phyloP scores from a whole-genome alignment of 768 basidiomycete species.

The Xerocomus potaroensis region DNA sequence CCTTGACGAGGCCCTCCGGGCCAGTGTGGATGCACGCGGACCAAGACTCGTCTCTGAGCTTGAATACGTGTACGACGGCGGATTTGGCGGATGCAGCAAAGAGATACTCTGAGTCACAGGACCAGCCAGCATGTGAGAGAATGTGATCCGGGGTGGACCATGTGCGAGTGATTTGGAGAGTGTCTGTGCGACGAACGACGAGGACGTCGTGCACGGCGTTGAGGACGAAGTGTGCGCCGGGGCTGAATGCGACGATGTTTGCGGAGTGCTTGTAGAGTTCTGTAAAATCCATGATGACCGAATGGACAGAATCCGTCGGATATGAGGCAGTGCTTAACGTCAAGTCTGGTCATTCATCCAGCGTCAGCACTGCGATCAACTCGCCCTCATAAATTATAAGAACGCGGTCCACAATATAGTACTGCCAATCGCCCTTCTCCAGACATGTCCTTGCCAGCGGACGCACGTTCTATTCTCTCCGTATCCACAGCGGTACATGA shows the following conservation, averaged over 20 bases:
- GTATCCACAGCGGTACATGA: constrained; percentile 8
- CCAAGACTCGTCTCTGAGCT: constrained; percentile 77
- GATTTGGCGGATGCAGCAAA: constrained; percentile 72
- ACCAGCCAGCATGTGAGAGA: constrained; percentile 82
- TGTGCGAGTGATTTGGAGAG: constrained; percentile 76
- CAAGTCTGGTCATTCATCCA: constrained; percentile 4
- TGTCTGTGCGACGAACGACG: constrained; percentile 79
- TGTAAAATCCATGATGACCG: constrained; percentile 72
- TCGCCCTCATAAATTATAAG: constrained; percentile 11
- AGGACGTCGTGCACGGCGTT: constrained; percentile 75
- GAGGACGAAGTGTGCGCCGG: constrained; percentile 82
- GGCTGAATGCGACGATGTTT: constrained; percentile 75
- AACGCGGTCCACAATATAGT: not conserved
- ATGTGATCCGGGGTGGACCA: constrained; percentile 56
- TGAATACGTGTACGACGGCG: constrained; percentile 72
- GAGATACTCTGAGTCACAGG: constrained; percentile 83
- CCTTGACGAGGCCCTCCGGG: constrained; percentile 78
- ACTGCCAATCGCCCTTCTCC: not conserved
- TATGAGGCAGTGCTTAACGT: not conserved
- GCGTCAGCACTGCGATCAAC: constrained; percentile 17
- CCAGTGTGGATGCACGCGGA: constrained; percentile 74
- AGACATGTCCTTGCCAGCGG: constrained; percentile 12
- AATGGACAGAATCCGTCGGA: not conserved
- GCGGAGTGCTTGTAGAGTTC: constrained; percentile 75
- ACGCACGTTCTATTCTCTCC: constrained; percentile 15